Percentiles rank a stretch among this genome's conserved stretches.
These are phyloP conservation scores for Boehmeria nivea DNA, from an alignment of 306 rosid species.

Conservation along the genomic window DNA sequence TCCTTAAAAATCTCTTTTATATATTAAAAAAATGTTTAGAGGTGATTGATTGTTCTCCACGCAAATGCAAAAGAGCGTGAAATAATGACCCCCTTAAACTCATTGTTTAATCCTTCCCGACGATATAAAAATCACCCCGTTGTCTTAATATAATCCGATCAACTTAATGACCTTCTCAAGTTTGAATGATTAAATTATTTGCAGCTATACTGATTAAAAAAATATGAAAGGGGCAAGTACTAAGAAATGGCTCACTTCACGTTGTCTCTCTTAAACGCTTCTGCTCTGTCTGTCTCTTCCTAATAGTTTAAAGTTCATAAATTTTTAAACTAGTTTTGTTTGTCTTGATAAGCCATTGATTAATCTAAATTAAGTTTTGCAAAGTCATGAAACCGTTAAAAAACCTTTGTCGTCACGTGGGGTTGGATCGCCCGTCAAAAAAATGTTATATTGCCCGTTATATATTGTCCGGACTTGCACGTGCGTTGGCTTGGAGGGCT, in stretches of 20 bases:
- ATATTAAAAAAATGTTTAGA: not conserved
- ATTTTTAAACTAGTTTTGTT: not conserved
- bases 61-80: not conserved
- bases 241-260: conserved; percentile 22
- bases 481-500: conserved; percentile 9
- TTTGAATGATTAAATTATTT: not conserved
- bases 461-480: conserved; percentile 13
- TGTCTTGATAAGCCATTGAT: not conserved
- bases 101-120: not conserved
- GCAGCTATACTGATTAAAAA: not conserved
- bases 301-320: not conserved
- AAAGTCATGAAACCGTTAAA: not conserved
- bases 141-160: not conserved
- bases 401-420: conserved; percentile 23
- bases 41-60: not conserved
- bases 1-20: no score
- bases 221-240: not conserved
- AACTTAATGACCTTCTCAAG: not conserved
- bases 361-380: not conserved
- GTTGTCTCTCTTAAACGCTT: conserved; percentile 11
- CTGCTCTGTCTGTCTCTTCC: not conserved
- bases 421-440: conserved; percentile 14
- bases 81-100: not conserved
- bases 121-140: not conserved
- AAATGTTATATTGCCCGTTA: not conserved